Conservation (phyloP, 1,284 basidiomycete species). For the Sporisorium scitamineum region DNA sequence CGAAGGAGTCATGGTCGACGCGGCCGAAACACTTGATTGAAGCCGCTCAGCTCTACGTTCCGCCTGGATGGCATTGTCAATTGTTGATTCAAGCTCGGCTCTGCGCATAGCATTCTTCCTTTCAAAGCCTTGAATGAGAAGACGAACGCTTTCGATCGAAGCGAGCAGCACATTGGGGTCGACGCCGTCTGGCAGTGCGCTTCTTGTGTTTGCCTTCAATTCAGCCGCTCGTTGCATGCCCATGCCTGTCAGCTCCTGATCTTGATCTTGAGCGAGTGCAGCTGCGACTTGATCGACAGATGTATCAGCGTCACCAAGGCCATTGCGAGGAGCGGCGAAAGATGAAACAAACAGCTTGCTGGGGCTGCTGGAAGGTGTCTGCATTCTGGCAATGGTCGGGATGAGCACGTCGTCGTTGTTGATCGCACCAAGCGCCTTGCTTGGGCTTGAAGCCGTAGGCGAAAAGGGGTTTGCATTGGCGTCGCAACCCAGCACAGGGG, state of each 20-base stretch:
- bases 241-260: not conserved
- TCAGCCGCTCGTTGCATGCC: not conserved
- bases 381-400: constrained; percentile 41
- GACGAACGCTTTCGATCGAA: constrained; percentile 49
- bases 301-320: not conserved
- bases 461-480: constrained; percentile 31
- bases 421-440: constrained; percentile 21
- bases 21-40: constrained; percentile 9
- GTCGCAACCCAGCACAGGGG: constrained; percentile 23
- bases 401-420: constrained; percentile 53
- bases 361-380: constrained; percentile 35
- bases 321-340: constrained; percentile 5
- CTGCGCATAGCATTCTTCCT: constrained; percentile 48
- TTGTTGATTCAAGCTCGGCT: constrained; percentile 45
- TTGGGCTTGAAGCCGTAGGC: constrained; percentile 21
- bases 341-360: constrained; percentile 31
- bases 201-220: not conserved
- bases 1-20: not conserved
- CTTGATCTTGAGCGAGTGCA: not conserved
- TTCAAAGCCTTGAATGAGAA: constrained; percentile 51
- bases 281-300: not conserved
- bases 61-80: constrained; percentile 40
- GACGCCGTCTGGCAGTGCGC: constrained; percentile 14
- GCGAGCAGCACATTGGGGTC: constrained; percentile 42
- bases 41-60: constrained; percentile 37